Percentiles rank a stretch among this genome's conserved stretches.
These are phyloP conservation scores for Podila epigama DNA, from an alignment of 192 early-diverging fungal species.

Conservation along the genomic window DNA sequence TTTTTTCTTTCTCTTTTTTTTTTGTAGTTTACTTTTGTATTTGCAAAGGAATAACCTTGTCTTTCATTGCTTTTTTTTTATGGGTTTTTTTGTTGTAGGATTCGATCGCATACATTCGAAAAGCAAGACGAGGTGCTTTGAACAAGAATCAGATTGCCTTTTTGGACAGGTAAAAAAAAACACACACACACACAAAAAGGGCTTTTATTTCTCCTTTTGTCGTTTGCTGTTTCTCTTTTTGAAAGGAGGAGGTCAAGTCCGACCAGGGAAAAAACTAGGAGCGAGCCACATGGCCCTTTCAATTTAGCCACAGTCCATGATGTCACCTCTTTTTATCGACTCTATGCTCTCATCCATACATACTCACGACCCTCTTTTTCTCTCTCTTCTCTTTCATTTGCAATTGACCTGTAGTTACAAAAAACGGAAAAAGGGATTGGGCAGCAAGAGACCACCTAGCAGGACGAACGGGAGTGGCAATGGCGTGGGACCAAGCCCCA, in stretches of 20 bases:
- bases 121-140: slow-evolving; percentile 47
- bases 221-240: no score
- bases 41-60: no score
- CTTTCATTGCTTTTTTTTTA: background rate
- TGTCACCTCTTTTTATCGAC: no score
- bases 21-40: background rate
- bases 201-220: no score
- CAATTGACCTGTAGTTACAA: slow-evolving; percentile 19
- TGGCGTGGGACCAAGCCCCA: background rate
- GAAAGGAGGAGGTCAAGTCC: no score
- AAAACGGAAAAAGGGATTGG: slow-evolving; percentile 31
- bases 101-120: slow-evolving; percentile 50
- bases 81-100: slow-evolving; percentile 35
- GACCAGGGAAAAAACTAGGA: no score
- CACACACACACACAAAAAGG: no score
- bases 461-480: background rate
- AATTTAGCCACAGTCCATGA: no score
- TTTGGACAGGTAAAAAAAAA: slow-evolving; percentile 42
- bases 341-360: background rate
- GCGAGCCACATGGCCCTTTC: no score
- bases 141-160: slow-evolving; percentile 54
- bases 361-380: no score
- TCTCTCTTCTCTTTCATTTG: background rate
- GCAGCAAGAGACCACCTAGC: background rate
- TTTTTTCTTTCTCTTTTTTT: slow-evolving; percentile 1